Conservation (phyloP, 75 land plant genomes). For the Gnetum montanum region DNA sequence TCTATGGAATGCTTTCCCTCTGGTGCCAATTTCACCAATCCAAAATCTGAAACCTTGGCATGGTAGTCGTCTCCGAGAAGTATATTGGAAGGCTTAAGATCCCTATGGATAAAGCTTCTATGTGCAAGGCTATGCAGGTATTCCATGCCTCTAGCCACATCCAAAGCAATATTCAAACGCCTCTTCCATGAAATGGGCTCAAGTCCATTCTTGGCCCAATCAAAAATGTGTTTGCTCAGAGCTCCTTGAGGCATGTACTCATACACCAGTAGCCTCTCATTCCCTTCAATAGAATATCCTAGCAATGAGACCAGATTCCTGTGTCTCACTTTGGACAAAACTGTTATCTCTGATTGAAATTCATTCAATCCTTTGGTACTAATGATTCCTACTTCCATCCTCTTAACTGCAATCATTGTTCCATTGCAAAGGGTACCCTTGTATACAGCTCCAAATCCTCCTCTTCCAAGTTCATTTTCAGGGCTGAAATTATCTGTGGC, state of each 20-base stretch:
- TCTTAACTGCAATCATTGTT: constrained; percentile 85
- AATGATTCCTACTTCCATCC: constrained; percentile 72
- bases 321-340: constrained; percentile 91
- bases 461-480: constrained; percentile 86
- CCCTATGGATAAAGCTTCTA: constrained; percentile 85
- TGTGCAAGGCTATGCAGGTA: constrained; percentile 87
- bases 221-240: constrained; percentile 77
- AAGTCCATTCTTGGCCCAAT: constrained; percentile 47
- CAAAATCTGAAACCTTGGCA: constrained; percentile 94
- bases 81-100: constrained; percentile 88
- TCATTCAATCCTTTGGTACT: constrained; percentile 74
- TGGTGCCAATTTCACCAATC: constrained; percentile 84
- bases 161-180: constrained; percentile 75
- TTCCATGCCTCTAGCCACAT: constrained; percentile 90
- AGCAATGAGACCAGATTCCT: constrained; percentile 82
- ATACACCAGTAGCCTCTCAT: constrained; percentile 82
- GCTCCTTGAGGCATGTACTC: constrained; percentile 97
- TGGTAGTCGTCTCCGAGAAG: constrained; percentile 71
- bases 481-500: constrained; percentile 72
- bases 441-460: constrained; percentile 96
- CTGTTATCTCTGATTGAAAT: constrained; percentile 89
- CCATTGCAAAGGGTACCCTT: constrained; percentile 92
- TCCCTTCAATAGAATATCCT: constrained; percentile 83
- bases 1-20: constrained; percentile 74
- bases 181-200: constrained; percentile 82